These are phyloP conservation scores for Pyrrhoderma noxium DNA, from an alignment of 1,284 basidiomycete genomes.

Conservation along the genomic window DNA sequence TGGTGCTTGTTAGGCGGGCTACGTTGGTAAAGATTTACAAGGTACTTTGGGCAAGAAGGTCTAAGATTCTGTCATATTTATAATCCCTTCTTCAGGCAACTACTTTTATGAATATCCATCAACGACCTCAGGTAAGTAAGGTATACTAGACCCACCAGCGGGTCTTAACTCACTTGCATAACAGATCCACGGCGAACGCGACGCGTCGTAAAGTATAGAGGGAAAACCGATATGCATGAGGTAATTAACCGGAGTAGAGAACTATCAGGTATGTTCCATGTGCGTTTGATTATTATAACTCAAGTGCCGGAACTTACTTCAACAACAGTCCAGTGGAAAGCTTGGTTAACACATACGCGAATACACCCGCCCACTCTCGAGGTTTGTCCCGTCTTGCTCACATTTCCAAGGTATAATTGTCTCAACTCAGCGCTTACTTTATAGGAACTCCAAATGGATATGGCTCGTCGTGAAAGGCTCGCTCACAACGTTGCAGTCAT, in stretches of 20 bases:
- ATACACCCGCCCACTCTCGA: conserved; percentile 22
- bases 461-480: conserved; percentile 22
- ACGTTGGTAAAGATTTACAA: conserved; percentile 18
- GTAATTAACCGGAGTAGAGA: conserved; percentile 10
- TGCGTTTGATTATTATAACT: conserved; percentile 7
- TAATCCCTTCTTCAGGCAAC: conserved; percentile 18
- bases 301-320: not conserved
- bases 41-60: conserved; percentile 4
- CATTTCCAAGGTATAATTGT: not conserved
- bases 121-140: conserved; percentile 16
- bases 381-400: conserved; percentile 16
- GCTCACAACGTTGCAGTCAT: conserved; percentile 23
- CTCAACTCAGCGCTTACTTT: not conserved
- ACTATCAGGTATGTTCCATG: conserved; percentile 10
- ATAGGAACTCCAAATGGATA: conserved; percentile 25
- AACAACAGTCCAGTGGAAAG: conserved; percentile 25
- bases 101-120: conserved; percentile 22
- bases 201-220: conserved; percentile 21
- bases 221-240: conserved; percentile 20
- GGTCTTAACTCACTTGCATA: not conserved
- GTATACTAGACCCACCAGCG: not conserved
- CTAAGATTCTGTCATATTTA: not conserved
- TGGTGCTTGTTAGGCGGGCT: conserved; percentile 8
- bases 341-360: conserved; percentile 26
- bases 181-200: conserved; percentile 18